A percentile compares a stretch with the other conserved stretches of the same genome.
These are phyloP conservation scores for Dictyostelium discoideum DNA, from an alignment of 78 protist species.

Conservation along the genomic window DNA sequence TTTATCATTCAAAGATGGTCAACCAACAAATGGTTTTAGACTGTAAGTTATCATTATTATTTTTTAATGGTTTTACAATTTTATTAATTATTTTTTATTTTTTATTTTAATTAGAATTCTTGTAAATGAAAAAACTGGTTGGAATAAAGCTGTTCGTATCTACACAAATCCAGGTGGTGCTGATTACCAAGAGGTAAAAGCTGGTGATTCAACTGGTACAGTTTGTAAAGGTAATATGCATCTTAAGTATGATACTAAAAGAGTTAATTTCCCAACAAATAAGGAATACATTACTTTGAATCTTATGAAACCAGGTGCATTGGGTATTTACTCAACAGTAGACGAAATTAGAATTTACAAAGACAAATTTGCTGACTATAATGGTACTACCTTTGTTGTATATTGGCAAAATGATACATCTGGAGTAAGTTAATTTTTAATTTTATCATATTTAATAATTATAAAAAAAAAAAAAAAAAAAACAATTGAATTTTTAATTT, in stretches of 20 bases:
- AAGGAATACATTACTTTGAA: neutral
- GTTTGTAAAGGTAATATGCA: neutral
- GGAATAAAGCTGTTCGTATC: neutral
- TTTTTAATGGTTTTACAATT: no score
- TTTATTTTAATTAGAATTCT: neutral
- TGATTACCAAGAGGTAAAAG: neutral
- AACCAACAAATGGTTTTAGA: neutral
- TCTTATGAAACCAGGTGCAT: neutral
- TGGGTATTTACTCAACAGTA: neutral
- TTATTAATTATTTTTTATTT: no score
- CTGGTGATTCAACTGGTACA: neutral
- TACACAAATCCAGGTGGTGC: neutral
- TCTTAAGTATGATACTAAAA: neutral
- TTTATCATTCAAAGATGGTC: neutral
- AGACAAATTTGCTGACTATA: neutral
- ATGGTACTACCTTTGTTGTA: neutral
- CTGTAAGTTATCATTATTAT: neutral
- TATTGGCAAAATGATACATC: neutral
- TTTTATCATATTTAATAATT: no score
- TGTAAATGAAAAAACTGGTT: neutral
- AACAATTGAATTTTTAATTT: no score
- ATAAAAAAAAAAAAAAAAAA: no score
- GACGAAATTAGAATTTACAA: constrained; percentile 1
- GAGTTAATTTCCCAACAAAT: neutral
- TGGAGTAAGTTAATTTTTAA: neutral